Evolutionary conservation across 768 basidiomycete species (phyloP).

Genomic region (Leccinum subgranulosum): DNA sequence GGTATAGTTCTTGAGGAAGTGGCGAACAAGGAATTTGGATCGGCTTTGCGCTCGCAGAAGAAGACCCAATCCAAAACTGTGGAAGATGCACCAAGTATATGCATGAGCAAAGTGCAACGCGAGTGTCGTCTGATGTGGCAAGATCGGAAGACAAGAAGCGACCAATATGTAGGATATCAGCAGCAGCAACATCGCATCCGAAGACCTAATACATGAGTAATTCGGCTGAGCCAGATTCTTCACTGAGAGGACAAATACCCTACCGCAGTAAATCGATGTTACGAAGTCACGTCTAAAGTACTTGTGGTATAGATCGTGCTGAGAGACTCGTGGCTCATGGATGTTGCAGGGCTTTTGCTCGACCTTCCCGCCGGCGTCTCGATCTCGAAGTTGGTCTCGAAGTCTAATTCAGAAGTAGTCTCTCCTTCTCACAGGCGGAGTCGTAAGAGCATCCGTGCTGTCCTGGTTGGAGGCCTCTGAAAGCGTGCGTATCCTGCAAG

Average conservation of each 20-base stretch:
- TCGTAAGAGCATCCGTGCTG: conserved; percentile 39
- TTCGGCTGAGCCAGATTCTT: conserved; percentile 20
- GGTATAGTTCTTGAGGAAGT: conserved; percentile 93
- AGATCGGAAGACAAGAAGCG: conserved; percentile 54
- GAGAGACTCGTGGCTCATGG: conserved; percentile 7
- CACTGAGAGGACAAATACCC: conserved; percentile 18
- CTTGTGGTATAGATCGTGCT: conserved; percentile 85
- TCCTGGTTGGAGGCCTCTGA: conserved; percentile 17
- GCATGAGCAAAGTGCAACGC: conserved; percentile 80
- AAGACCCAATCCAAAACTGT: conserved; percentile 83
- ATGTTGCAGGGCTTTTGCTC: neutral
- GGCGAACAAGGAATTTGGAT: conserved; percentile 86
- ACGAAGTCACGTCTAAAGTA: conserved; percentile 82
- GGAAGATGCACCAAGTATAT: conserved; percentile 79
- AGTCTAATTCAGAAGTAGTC: conserved; percentile 67
- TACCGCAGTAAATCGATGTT: conserved; percentile 88
- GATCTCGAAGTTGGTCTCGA: conserved; percentile 59
- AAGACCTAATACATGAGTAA: conserved; percentile 51
- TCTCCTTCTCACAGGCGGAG: conserved; percentile 59
- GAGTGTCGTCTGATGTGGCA: conserved; percentile 50
- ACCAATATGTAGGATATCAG: conserved; percentile 66
- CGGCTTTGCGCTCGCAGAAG: conserved; percentile 82
- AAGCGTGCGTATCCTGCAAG: conserved; percentile 63
- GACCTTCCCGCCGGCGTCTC: conserved; percentile 27
- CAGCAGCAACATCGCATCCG: conserved; percentile 79